These are phyloP conservation scores for Punctularia strigosozonata DNA, from an alignment of 768 basidiomycete genomes.

Conservation along the genomic window DNA sequence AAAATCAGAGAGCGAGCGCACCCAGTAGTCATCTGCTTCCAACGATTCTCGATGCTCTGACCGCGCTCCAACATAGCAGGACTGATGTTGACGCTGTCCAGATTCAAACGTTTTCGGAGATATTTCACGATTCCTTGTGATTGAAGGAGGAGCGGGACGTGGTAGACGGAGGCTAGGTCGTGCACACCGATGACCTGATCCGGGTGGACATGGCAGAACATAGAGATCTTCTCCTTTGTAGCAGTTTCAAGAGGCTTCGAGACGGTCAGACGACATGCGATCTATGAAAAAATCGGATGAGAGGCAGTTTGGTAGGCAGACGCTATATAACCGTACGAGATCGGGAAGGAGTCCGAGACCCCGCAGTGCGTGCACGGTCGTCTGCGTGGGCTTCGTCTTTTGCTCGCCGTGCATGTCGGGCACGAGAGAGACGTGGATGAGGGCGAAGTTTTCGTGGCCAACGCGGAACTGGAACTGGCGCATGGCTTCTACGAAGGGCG, in stretches of 20 bases:
- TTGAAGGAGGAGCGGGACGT: slow-evolving; percentile 85
- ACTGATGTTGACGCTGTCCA: slow-evolving; percentile 44
- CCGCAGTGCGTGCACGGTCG: slow-evolving; percentile 86
- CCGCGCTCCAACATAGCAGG: slow-evolving; percentile 52
- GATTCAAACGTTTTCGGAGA: slow-evolving; percentile 71
- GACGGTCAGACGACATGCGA: slow-evolving; percentile 82
- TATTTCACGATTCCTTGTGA: slow-evolving; percentile 88
- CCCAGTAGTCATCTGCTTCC: slow-evolving; percentile 80
- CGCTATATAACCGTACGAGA: too few species aligned
- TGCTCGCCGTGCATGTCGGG: slow-evolving; percentile 98
- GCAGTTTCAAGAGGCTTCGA: slow-evolving; percentile 70
- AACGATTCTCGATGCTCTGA: slow-evolving; percentile 50
- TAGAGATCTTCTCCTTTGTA: slow-evolving; percentile 93
- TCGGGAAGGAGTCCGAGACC: slow-evolving; percentile 91
- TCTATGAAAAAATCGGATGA: slow-evolving; percentile 31
- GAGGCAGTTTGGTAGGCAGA: slow-evolving; percentile 15
- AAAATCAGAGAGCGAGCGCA: slow-evolving; percentile 22
- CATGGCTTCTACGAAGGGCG: slow-evolving; percentile 97
- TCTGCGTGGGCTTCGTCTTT: slow-evolving; percentile 98
- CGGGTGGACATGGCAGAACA: slow-evolving; percentile 94
- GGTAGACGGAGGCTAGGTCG: slow-evolving; percentile 93
- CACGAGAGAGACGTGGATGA: slow-evolving; percentile 95
- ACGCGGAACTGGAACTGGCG: slow-evolving; percentile 99
- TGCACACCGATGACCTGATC: slow-evolving; percentile 93
- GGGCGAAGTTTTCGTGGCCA: slow-evolving; percentile 90